phyloP scores from a whole-genome alignment of 2,329 filamentous ascomycete species.

The Colletotrichum endophyticum region DNA sequence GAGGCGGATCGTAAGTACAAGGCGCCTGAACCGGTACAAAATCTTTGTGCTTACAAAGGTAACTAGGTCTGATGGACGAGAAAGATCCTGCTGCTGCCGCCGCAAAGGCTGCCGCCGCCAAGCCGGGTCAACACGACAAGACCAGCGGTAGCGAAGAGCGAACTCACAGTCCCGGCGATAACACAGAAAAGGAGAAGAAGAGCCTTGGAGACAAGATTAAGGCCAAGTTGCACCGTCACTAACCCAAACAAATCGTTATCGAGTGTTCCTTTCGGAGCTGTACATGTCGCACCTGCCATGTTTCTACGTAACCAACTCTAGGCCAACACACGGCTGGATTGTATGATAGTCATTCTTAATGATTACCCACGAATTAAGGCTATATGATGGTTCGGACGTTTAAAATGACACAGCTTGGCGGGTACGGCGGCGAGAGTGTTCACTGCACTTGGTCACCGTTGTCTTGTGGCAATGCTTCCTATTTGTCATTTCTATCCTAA shows the following conservation, averaged over 20 bases:
- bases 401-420: neutral
- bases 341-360: neutral
- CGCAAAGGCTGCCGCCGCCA: conserved; percentile 11
- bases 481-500: neutral
- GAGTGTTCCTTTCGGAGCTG: neutral
- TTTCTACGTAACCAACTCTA: neutral
- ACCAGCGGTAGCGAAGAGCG: conserved; percentile 22
- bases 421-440: no score
- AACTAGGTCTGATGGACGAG: conserved; percentile 56
- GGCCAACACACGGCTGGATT: neutral
- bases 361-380: neutral
- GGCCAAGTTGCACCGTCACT: conserved; percentile 66
- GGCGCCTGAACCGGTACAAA: neutral
- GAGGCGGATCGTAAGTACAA: conserved; percentile 68
- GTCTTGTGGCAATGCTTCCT: neutral
- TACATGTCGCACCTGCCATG: neutral
- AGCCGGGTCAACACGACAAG: conserved; percentile 24
- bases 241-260: neutral
- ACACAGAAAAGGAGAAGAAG: conserved; percentile 45
- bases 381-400: neutral
- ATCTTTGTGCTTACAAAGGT: conserved; percentile 18
- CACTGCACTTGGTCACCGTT: neutral
- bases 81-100: conserved; percentile 38
- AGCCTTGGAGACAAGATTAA: conserved; percentile 70
- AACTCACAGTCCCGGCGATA: conserved; percentile 22